Conservation (phyloP, 495 filamentous ascomycete genomes). For the Rhypophila decipiens region DNA sequence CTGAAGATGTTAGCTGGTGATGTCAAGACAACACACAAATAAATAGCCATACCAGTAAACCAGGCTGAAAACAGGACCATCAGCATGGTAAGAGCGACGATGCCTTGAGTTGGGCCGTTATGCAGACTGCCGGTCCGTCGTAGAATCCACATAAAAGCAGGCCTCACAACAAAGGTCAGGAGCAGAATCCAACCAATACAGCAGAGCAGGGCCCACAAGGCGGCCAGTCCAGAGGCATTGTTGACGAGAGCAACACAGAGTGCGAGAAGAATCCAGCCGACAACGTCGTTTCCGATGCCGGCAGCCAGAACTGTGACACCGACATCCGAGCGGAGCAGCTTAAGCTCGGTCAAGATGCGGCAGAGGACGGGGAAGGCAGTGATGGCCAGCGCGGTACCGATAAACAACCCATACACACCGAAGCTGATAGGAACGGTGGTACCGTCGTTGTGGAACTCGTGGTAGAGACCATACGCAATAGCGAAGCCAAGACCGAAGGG, state of each 20-base stretch:
- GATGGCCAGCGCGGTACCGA: conserved; percentile 91
- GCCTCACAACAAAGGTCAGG: conserved; percentile 67
- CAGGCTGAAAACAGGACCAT: conserved; percentile 79
- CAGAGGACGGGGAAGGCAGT: conserved; percentile 96
- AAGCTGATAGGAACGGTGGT: conserved; percentile 59
- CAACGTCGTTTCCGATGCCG: conserved; percentile 90
- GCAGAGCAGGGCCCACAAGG: conserved; percentile 78
- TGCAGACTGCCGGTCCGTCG: conserved; percentile 69
- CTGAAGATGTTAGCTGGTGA: conserved; percentile 22
- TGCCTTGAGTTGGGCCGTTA: conserved; percentile 83
- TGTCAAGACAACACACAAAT: background rate
- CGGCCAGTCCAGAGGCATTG: conserved; percentile 73
- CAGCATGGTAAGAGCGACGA: conserved; percentile 77
- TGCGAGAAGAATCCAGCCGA: conserved; percentile 87
- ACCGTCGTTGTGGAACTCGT: conserved; percentile 66
- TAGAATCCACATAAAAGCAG: conserved; percentile 70
- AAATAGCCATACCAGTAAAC: conserved; percentile 62
- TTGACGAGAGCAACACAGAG: conserved; percentile 94
- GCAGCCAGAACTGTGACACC: conserved; percentile 89
- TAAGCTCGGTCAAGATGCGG: conserved; percentile 88
- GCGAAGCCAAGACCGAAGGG: conserved; percentile 65
- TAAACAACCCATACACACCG: conserved; percentile 82
- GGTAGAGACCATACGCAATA: conserved; percentile 81
- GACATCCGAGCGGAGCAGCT: conserved; percentile 75
- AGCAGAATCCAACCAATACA: conserved; percentile 72